These are phyloP conservation scores for Zygosaccharomyces bailii DNA, from an alignment of 805 yeast genomes.

Conservation along the genomic window DNA sequence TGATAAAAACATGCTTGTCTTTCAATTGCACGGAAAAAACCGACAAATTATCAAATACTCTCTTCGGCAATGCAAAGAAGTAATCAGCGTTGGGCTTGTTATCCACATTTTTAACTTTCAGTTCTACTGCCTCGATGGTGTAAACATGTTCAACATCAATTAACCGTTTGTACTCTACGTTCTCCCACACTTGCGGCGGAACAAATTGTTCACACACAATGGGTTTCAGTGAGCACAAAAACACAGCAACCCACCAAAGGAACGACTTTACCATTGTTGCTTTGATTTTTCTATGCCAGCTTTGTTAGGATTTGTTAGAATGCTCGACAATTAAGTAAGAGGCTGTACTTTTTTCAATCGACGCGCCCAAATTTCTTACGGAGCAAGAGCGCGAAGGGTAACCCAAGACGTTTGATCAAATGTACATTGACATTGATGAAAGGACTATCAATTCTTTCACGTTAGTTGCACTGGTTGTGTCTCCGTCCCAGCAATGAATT, in stretches of 20 bases:
- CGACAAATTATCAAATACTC: conserved; percentile 41
- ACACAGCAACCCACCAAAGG: conserved; percentile 13
- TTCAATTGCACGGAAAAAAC: conserved; percentile 41
- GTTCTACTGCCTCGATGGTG: conserved; percentile 54
- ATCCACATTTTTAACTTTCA: conserved; percentile 59
- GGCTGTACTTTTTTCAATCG: neutral
- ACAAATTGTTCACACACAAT: conserved; percentile 12
- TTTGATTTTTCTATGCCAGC: neutral
- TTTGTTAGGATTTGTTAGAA: neutral
- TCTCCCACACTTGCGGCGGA: conserved; percentile 44
- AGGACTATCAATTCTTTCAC: neutral
- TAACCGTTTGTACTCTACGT: conserved; percentile 50
- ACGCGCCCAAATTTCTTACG: conserved; percentile 1
- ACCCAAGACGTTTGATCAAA: neutral
- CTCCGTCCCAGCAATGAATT: conserved; percentile 1
- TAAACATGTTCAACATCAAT: conserved; percentile 67
- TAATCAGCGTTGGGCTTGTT: conserved; percentile 52
- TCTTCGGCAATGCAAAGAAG: conserved; percentile 54
- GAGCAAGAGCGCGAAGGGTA: conserved; percentile 5
- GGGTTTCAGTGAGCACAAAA: conserved; percentile 7
- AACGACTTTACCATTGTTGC: conserved; percentile 11
- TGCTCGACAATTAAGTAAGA: neutral
- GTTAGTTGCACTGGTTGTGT: neutral
- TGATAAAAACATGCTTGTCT: conserved; percentile 26
- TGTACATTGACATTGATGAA: neutral